phyloP scores from a whole-genome alignment of 2,329 filamentous ascomycete species.

The Colletotrichum trifolii region DNA sequence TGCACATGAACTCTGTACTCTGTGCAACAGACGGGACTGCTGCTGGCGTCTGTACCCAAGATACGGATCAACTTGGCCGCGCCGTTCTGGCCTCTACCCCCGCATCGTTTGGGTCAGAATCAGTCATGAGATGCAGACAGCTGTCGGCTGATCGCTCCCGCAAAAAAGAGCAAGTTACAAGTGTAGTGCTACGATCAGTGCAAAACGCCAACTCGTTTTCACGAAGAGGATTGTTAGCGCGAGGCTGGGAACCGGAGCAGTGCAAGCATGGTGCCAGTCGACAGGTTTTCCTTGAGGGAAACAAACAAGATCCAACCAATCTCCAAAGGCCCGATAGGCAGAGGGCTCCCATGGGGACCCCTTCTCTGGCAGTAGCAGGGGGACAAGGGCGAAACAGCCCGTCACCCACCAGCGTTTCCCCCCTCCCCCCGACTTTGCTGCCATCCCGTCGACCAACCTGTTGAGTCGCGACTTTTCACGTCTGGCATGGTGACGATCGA shows the following conservation, averaged over 20 bases:
- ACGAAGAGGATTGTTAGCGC: neutral
- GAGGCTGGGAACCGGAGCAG: neutral
- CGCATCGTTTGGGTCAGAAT: neutral
- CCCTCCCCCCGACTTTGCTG: too few species aligned
- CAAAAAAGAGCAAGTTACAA: neutral
- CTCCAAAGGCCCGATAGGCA: slow-evolving; percentile 27
- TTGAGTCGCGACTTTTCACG: neutral
- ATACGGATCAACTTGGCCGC: slow-evolving; percentile 15
- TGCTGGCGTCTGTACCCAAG: neutral
- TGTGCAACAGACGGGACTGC: neutral
- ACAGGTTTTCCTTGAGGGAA: neutral
- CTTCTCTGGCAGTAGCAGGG: neutral
- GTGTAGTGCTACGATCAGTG: neutral
- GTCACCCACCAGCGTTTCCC: too few species aligned
- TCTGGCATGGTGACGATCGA: too few species aligned
- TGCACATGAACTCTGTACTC: neutral
- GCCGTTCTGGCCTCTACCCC: slow-evolving; percentile 1
- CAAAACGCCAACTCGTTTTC: slow-evolving; percentile 19
- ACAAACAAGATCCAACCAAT: slow-evolving; percentile 22
- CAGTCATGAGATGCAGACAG: neutral
- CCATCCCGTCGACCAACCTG: too few species aligned
- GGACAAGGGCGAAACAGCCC: slow-evolving; percentile 3
- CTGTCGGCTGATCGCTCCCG: slow-evolving; percentile 19
- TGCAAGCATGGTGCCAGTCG: slow-evolving; percentile 1
- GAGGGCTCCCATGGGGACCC: slow-evolving; percentile 1